These are phyloP conservation scores for Glutinoglossum americanum DNA, from an alignment of 495 filamentous ascomycete genomes.

Conservation along the genomic window DNA sequence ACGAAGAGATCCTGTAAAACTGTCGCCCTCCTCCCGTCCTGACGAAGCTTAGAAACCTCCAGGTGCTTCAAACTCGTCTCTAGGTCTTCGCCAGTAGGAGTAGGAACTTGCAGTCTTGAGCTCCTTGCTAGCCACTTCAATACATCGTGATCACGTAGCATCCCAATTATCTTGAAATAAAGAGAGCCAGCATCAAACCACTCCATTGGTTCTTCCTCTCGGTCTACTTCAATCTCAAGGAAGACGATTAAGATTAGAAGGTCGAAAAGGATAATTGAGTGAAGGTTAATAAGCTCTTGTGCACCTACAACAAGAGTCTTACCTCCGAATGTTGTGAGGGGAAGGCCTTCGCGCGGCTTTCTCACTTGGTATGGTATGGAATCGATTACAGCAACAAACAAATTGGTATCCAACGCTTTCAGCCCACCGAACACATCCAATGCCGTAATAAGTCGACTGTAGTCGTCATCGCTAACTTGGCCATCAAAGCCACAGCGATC, in stretches of 20 bases:
- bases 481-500: constrained; percentile 48
- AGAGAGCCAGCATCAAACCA: constrained; percentile 44
- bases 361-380: constrained; percentile 20
- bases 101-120: neutral
- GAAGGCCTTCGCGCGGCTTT: constrained; percentile 25
- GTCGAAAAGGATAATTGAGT: constrained; percentile 49
- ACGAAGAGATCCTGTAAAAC: constrained; percentile 3
- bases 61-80: neutral
- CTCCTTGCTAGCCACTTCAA: constrained; percentile 49
- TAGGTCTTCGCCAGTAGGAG: neutral
- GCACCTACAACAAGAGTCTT: constrained; percentile 50
- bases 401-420: constrained; percentile 27
- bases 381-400: constrained; percentile 28
- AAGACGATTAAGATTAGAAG: constrained; percentile 69
- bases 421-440: constrained; percentile 34
- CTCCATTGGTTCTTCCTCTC: constrained; percentile 32
- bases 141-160: constrained; percentile 53
- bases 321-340: constrained; percentile 18
- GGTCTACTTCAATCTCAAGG: constrained; percentile 55
- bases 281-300: constrained; percentile 52
- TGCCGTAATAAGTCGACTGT: constrained; percentile 18
- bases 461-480: constrained; percentile 54
- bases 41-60: neutral
- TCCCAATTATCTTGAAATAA: constrained; percentile 40
- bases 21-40: neutral